These are phyloP conservation scores for Buddleja alternifolia DNA, from an alignment of 257 asterid genomes.

Conservation along the genomic window DNA sequence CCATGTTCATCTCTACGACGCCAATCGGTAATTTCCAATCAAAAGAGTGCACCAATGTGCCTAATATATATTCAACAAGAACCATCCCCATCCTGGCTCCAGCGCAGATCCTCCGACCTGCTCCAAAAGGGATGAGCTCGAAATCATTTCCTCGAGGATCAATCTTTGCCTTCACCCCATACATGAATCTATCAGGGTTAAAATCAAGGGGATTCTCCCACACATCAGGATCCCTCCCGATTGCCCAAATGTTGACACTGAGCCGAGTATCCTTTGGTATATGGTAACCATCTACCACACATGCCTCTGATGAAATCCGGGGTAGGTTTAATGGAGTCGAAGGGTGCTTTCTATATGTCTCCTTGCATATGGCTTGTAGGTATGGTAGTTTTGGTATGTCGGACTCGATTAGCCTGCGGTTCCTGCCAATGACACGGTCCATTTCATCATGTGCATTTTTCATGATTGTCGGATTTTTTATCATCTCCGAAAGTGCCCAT, in stretches of 20 bases:
- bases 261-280: conserved; percentile 51
- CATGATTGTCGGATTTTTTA: conserved; percentile 37
- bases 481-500: conserved; percentile 60
- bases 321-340: conserved; percentile 58
- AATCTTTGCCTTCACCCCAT: conserved; percentile 20
- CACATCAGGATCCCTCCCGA: conserved; percentile 51
- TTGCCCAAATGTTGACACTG: conserved; percentile 61
- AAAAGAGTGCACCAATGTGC: conserved; percentile 54
- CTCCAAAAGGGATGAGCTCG: conserved; percentile 54
- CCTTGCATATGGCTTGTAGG: conserved; percentile 54
- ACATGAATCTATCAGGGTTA: conserved; percentile 44
- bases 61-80: conserved; percentile 49
- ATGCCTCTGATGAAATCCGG: conserved; percentile 34
- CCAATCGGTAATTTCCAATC: conserved; percentile 44
- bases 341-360: conserved; percentile 54
- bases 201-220: conserved; percentile 57
- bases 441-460: conserved; percentile 47
- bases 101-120: conserved; percentile 56
- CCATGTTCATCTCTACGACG: conserved; percentile 42
- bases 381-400: conserved; percentile 50
- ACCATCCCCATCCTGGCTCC: conserved; percentile 54
- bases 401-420: conserved; percentile 39
- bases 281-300: conserved; percentile 43
- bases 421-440: conserved; percentile 43
- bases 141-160: conserved; percentile 48